Conservation (phyloP, 2,329 filamentous ascomycete genomes). For the Aspergillus pseudotamarii region DNA sequence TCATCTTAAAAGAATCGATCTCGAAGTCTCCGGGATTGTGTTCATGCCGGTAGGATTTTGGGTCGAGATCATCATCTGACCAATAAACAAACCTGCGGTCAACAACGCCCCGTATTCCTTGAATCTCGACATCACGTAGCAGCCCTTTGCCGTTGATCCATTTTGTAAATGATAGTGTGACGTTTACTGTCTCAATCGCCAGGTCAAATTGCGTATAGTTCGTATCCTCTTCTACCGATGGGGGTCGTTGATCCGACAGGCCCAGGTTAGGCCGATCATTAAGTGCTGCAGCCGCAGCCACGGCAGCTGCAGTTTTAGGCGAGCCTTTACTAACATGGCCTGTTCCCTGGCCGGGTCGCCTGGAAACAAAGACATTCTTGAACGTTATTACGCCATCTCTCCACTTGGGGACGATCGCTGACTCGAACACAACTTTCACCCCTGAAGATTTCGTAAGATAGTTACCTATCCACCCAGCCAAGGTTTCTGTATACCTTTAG, state of each 20-base stretch:
- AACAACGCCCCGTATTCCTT: conserved; percentile 87
- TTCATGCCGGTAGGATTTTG: conserved; percentile 82
- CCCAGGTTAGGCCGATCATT: conserved; percentile 49
- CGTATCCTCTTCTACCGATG: conserved; percentile 72
- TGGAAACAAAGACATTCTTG: conserved; percentile 92
- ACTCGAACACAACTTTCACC: conserved; percentile 93
- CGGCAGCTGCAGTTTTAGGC: conserved; percentile 78
- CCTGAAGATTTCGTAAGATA: conserved; percentile 94
- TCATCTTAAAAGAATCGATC: conserved; percentile 93
- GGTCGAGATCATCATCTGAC: conserved; percentile 70
- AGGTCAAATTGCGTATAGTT: conserved; percentile 99
- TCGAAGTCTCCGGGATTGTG: conserved; percentile 94
- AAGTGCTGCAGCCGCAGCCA: conserved; percentile 71
- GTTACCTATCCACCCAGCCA: conserved; percentile 91
- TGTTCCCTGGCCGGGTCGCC: conserved; percentile 78
- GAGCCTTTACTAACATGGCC: conserved; percentile 92
- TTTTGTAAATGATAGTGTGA: conserved; percentile 94
- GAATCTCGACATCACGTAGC: conserved; percentile 88
- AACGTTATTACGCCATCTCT: conserved; percentile 93
- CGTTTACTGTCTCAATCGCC: conserved; percentile 92
- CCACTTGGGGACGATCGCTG: conserved; percentile 96
- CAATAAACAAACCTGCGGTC: conserved; percentile 84
- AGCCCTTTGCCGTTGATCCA: conserved; percentile 98
- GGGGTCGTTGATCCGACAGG: conserved; percentile 30
- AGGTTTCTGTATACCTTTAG: conserved; percentile 66